Conservation (phyloP, 2,329 filamentous ascomycete genomes). For the Bipolaris gigantea region DNA sequence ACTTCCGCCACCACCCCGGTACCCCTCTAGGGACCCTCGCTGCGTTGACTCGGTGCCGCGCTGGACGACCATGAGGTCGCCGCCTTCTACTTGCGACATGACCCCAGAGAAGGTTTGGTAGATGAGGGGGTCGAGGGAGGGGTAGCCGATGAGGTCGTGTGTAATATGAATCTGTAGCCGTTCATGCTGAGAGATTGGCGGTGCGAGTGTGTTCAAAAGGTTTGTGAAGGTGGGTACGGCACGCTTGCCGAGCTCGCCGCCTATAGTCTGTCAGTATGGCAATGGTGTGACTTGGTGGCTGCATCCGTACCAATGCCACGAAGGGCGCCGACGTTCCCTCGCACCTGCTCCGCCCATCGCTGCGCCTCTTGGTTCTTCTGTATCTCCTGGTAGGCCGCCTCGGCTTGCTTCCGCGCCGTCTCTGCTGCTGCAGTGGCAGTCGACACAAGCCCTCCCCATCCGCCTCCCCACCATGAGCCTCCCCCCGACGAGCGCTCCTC, state of each 20-base stretch:
- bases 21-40: slow-evolving; percentile 64
- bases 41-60: slow-evolving; percentile 82
- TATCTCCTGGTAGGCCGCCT: slow-evolving; percentile 90
- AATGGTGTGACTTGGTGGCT: not conserved
- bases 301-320: slow-evolving; percentile 67
- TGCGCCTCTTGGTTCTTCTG: slow-evolving; percentile 96
- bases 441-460: slow-evolving; percentile 80
- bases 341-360: slow-evolving; percentile 92
- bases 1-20: slow-evolving; percentile 61
- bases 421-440: slow-evolving; percentile 78
- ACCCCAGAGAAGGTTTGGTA: slow-evolving; percentile 90
- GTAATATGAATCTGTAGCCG: slow-evolving; percentile 96
- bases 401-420: slow-evolving; percentile 88
- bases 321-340: slow-evolving; percentile 81
- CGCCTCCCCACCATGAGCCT: slow-evolving; percentile 62
- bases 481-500: slow-evolving; percentile 45
- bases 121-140: slow-evolving; percentile 88
- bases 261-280: slow-evolving; percentile 51
- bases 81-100: slow-evolving; percentile 98
- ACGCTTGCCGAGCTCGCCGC: slow-evolving; percentile 69
- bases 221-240: slow-evolving; percentile 94
- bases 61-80: slow-evolving; percentile 91
- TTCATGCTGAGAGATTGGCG: slow-evolving; percentile 95
- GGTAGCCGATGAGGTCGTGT: slow-evolving; percentile 92
- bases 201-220: slow-evolving; percentile 91